Conservation (phyloP, 495 filamentous ascomycete genomes). For the Xylaria cubensis region DNA sequence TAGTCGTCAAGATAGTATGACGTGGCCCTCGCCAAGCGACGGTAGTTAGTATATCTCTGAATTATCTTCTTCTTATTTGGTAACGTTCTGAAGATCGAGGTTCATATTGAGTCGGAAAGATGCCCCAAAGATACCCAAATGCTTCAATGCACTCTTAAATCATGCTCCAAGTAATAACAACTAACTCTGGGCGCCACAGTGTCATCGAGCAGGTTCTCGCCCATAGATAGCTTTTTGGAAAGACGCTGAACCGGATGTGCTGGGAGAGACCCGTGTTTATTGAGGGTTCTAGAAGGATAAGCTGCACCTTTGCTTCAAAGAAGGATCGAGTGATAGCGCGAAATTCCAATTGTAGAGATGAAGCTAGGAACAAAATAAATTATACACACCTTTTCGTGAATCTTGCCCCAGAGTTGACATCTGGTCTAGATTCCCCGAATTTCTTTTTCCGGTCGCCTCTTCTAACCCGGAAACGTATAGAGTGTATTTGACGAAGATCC, state of each 20-base stretch:
- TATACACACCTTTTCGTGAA: background rate
- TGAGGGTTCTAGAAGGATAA: background rate
- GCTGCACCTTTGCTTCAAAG: background rate
- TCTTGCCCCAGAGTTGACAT: background rate
- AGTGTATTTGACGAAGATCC: background rate
- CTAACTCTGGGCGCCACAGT: background rate
- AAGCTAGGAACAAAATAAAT: background rate
- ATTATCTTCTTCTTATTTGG: background rate
- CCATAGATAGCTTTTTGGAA: conserved; percentile 10
- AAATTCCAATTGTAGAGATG: background rate
- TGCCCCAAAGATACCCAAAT: background rate
- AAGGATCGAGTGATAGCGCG: background rate
- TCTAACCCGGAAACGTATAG: background rate
- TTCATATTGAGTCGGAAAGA: background rate
- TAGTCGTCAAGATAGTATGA: conserved; percentile 19
- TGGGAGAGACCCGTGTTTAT: background rate
- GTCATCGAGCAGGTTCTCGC: conserved; percentile 19
- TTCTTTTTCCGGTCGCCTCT: background rate
- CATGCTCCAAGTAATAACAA: background rate
- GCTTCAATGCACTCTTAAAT: background rate
- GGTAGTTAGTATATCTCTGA: background rate
- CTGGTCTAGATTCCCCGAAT: background rate
- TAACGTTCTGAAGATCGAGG: background rate
- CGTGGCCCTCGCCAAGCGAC: conserved; percentile 20
- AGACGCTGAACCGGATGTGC: background rate